Base-by-base conservation (phyloP, 2,329 filamentous ascomycete species). In the Fusarium brachygibbosum region DNA sequence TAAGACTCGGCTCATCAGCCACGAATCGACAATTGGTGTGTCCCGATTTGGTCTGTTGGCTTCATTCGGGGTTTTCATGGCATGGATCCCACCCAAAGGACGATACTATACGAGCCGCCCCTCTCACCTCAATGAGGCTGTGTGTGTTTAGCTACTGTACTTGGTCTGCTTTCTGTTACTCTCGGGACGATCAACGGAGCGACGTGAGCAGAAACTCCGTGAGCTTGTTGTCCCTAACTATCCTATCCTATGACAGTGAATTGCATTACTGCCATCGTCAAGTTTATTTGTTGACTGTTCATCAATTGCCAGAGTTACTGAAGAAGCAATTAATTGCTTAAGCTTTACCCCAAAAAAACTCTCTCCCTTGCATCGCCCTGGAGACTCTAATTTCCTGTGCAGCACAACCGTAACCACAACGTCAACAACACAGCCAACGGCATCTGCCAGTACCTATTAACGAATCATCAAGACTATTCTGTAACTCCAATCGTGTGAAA, bases 331-430 rank as follows among this genome's bases (percentile, higher is more conserved):
- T 16, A 32, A 23, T 41, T 19, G 28, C 11, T 13, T 50, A 64
- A 68, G 49, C 50, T 64, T 42, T 51, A 38, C 32, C 23, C 35
- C 40, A 56, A 37, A 45, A 35, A 23, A n/a, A 40, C 21, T 23
- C 23, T 50, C 67, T 65, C 68, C 68, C 63, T 70, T 68, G 49
- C 68, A 57, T 51, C 44, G 19, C 42, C 38, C 51, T 54, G 28
- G 61, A 44, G 63, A 52, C 40, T 46, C 32, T 54, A 66, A 69
- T 69, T 70, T 69, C 67, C 62, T 51, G 25, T 34, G 51, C 45
- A 53, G 61, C 32, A 31, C 28, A 44, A 19, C 51, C 50, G 48
- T 12, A 63, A 44, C 51, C 59, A 57, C 21, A 63, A 49, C 42
- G 17, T 21, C 8, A 57, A 35, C 13, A 29, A 21, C n/a, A 28